phyloP scores from a whole-genome alignment of 2,329 filamentous ascomycete genomes.

The Botrytis deweyae region DNA sequence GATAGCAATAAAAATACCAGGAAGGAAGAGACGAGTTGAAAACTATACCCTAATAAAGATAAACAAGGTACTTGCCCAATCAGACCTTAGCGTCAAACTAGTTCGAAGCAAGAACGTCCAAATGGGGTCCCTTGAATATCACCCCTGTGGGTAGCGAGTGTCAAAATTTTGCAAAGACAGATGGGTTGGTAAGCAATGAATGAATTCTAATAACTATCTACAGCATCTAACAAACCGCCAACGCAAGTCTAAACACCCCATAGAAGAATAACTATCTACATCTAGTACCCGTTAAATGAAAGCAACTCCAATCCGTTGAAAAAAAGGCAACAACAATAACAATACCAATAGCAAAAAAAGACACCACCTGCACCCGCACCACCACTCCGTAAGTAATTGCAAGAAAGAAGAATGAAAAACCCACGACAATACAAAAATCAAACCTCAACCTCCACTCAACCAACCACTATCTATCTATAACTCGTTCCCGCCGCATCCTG shows the following conservation, averaged over 20 bases:
- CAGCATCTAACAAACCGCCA: not conserved
- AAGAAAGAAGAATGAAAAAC: not conserved
- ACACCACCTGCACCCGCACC: not conserved
- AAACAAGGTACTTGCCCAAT: not conserved
- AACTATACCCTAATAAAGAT: not conserved
- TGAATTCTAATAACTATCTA: not conserved
- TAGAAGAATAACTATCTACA: not conserved
- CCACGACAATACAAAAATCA: not conserved
- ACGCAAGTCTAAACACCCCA: not conserved
- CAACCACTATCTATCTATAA: not conserved
- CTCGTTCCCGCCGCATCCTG: not conserved
- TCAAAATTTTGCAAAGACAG: not conserved
- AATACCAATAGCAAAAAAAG: not conserved
- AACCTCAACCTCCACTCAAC: not conserved
- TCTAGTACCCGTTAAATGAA: not conserved
- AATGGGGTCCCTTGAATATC: not conserved
- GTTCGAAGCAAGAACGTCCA: not conserved
- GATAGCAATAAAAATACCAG: not conserved
- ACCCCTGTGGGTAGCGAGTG: not conserved
- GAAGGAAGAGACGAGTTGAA: not conserved
- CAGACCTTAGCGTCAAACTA: not conserved
- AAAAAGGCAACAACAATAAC: not conserved
- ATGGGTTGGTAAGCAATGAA: not conserved
- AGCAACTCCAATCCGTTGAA: not conserved
- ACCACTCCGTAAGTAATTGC: not conserved